These are phyloP conservation scores for Proliferodiscus dingleyae DNA, from an alignment of 2,329 filamentous ascomycete species.

Conservation along the genomic window DNA sequence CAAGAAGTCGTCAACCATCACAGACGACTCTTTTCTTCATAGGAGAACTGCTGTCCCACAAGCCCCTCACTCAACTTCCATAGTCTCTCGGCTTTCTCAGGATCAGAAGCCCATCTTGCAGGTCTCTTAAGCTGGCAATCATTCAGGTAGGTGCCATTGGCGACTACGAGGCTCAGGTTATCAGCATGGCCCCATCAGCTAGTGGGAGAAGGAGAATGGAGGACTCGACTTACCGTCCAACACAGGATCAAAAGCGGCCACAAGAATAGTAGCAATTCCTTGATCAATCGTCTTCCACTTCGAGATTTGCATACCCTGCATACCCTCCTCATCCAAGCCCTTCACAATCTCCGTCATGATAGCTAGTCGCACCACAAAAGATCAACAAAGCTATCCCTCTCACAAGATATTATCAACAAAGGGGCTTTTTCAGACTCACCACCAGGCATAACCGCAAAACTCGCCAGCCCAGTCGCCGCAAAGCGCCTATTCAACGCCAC, in stretches of 20 bases:
- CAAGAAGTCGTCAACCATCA: background rate
- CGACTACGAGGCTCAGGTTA: slow-evolving; percentile 2
- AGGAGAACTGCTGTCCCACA: slow-evolving; percentile 7
- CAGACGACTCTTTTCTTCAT: slow-evolving; percentile 1
- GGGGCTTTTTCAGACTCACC: slow-evolving; percentile 7
- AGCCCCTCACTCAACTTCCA: slow-evolving; percentile 19
- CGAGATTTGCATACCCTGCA: slow-evolving; percentile 2
- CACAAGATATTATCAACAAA: background rate
- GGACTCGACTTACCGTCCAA: slow-evolving; percentile 8
- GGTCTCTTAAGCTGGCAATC: slow-evolving; percentile 14
- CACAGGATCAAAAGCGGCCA: slow-evolving; percentile 18
- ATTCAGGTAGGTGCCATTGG: slow-evolving; percentile 13
- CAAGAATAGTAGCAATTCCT: slow-evolving; percentile 16
- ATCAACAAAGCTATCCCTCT: background rate
- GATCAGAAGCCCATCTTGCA: slow-evolving; percentile 13
- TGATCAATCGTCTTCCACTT: slow-evolving; percentile 17
- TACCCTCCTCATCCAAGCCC: slow-evolving; percentile 5
- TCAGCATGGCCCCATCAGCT: background rate
- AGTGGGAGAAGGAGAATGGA: background rate
- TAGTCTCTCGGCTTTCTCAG: slow-evolving; percentile 15
- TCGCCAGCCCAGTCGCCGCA: slow-evolving; percentile 3
- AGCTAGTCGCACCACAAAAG: slow-evolving; percentile 2
- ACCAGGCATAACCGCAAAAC: slow-evolving; percentile 19
- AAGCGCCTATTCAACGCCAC: slow-evolving; percentile 14
- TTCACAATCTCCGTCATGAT: slow-evolving; percentile 13